These are phyloP conservation scores for Exophiala phaeomuriformis DNA, from an alignment of 2,329 filamentous ascomycete species.

Conservation along the genomic window DNA sequence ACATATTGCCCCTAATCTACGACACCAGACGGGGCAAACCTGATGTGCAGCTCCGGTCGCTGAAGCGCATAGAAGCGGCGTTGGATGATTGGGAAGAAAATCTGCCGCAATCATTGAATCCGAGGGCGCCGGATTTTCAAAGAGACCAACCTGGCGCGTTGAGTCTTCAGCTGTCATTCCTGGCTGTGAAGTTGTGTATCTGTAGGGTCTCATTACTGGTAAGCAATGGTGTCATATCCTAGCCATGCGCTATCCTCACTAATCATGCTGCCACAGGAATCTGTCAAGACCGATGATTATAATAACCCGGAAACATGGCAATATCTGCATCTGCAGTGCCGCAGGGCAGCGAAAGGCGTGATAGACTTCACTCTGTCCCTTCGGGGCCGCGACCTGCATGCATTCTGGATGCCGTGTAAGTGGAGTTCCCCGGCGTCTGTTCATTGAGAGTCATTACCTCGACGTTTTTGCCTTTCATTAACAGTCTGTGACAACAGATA, in stretches of 20 bases:
- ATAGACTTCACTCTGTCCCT: constrained; percentile 2
- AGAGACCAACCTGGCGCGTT: constrained; percentile 35
- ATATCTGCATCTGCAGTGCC: constrained; percentile 4
- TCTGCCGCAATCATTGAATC: constrained; percentile 37
- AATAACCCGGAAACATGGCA: background rate
- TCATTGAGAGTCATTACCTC: too few relatives aligned
- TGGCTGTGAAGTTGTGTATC: constrained; percentile 41
- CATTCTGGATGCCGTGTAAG: constrained; percentile 5
- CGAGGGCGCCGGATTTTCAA: constrained; percentile 30
- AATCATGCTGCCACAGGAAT: background rate
- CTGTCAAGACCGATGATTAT: constrained; percentile 1
- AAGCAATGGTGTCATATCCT: background rate
- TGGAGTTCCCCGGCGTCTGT: background rate
- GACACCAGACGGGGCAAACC: constrained; percentile 38
- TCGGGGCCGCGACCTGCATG: background rate
- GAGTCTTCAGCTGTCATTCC: constrained; percentile 39
- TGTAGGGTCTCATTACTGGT: constrained; percentile 40
- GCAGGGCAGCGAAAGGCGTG: background rate
- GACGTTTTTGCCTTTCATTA: background rate
- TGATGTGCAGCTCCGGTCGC: constrained; percentile 37
- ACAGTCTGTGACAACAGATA: background rate
- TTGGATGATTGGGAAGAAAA: constrained; percentile 40
- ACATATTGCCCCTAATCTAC: constrained; percentile 40
- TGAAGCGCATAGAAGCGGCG: constrained; percentile 37
- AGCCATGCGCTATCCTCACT: background rate